A percentile compares a stretch with the other conserved stretches of the same genome.
Conservation (phyloP, 1,284 basidiomycete species). For the Rhodotorula sp. region DNA sequence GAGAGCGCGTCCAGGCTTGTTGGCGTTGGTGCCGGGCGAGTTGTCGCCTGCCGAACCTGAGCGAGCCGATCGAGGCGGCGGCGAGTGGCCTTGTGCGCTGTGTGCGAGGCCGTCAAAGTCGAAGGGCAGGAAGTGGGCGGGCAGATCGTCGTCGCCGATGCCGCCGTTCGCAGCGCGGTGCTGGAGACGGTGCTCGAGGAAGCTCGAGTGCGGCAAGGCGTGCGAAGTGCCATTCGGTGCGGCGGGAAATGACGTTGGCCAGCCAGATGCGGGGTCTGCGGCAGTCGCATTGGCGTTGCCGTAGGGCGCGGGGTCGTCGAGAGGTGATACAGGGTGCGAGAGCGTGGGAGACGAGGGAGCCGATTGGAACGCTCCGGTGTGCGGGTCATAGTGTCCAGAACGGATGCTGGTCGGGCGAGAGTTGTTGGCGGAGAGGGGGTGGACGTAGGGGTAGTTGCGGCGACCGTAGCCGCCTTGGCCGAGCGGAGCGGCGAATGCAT, state of each 20-base stretch:
- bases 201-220: conserved; percentile 26
- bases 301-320: conserved; percentile 24
- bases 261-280: conserved; percentile 20
- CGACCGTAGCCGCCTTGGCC: conserved; percentile 30
- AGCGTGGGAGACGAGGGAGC: conserved; percentile 32
- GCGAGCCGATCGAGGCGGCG: neutral
- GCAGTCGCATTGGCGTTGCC: neutral
- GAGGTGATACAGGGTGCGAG: conserved; percentile 29
- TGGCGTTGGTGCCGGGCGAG: neutral
- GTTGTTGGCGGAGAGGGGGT: conserved; percentile 23
- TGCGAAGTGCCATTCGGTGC: conserved; percentile 9
- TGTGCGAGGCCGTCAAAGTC: conserved; percentile 24
- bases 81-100: neutral
- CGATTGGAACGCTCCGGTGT: conserved; percentile 30
- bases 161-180: conserved; percentile 29
- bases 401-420: conserved; percentile 36
- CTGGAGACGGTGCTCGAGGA: conserved; percentile 44
- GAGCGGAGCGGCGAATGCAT: conserved; percentile 31
- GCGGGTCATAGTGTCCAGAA: conserved; percentile 32
- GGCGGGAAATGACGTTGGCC: conserved; percentile 24
- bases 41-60: neutral
- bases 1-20: neutral
- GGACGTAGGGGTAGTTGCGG: conserved; percentile 33
- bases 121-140: conserved; percentile 33
- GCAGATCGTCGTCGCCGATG: conserved; percentile 23